phyloP scores from a whole-genome alignment of 2,329 filamentous ascomycete genomes.

The Trichoderma sp. region DNA sequence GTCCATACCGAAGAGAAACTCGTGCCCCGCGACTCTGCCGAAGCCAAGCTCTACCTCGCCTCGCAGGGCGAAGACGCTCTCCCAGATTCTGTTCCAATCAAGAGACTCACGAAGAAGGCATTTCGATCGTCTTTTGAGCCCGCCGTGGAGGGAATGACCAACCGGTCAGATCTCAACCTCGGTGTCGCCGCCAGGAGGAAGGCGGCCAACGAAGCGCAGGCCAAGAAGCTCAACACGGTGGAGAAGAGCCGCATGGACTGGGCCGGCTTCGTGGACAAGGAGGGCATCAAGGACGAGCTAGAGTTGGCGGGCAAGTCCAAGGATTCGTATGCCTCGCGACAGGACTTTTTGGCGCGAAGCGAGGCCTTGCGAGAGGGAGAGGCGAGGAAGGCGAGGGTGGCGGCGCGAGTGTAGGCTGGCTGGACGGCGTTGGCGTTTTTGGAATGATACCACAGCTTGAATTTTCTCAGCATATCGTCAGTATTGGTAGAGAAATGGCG shows the following conservation, averaged over 20 bases:
- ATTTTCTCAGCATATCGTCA: neutral
- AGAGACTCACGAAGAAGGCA: constrained; percentile 54
- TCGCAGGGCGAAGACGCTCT: constrained; percentile 45
- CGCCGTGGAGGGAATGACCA: constrained; percentile 46
- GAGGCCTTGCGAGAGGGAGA: constrained; percentile 65
- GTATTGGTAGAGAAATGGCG: neutral
- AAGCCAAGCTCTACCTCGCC: constrained; percentile 65
- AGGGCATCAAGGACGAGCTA: constrained; percentile 70
- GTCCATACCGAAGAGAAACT: constrained; percentile 72
- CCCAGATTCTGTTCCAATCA: constrained; percentile 40
- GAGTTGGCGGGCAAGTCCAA: constrained; percentile 66
- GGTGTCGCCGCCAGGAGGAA: constrained; percentile 53
- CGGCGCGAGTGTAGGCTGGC: constrained; percentile 39
- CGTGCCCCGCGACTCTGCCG: constrained; percentile 65
- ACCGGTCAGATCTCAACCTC: constrained; percentile 61
- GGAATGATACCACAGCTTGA: constrained; percentile 36
- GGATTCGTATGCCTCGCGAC: constrained; percentile 61
- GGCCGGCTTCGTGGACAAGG: constrained; percentile 71
- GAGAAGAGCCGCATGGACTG: constrained; percentile 75
- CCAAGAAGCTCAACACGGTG: constrained; percentile 69
- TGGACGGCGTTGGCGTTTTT: constrained; percentile 31
- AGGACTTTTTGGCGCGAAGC: constrained; percentile 67
- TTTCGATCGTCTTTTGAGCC: constrained; percentile 68
- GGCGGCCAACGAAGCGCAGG: constrained; percentile 53
- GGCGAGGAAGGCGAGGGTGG: constrained; percentile 56